These are phyloP conservation scores for Spergularia marina DNA, from an alignment of 148 eudicot genomes.

Conservation along the genomic window DNA sequence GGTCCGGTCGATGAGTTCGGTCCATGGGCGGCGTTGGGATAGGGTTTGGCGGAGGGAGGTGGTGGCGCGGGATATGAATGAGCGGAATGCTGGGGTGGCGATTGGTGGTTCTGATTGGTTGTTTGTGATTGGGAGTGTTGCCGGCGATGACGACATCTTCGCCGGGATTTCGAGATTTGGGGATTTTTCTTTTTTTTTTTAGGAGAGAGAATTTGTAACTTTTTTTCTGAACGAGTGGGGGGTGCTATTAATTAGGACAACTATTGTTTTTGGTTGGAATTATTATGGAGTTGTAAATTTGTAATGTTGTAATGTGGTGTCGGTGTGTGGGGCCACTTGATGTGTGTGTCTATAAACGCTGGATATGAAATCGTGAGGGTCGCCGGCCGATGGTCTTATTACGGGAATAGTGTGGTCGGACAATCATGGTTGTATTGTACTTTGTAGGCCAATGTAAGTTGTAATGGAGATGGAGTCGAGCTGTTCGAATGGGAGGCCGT, in stretches of 20 bases:
- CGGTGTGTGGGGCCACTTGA: neutral
- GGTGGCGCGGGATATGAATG: constrained; percentile 46
- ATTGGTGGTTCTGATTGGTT: constrained; percentile 37
- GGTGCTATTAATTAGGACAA: neutral
- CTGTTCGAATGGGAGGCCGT: no score
- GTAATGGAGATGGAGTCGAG: no score
- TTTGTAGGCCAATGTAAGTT: no score
- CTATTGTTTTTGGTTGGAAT: neutral
- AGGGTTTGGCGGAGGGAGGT: constrained; percentile 48
- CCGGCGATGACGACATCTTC: constrained; percentile 45
- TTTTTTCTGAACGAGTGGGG: neutral
- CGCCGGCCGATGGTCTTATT: no score
- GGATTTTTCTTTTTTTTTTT: no score
- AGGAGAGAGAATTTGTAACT: no score
- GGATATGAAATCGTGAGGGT: no score
- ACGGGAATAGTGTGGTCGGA: no score
- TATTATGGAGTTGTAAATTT: neutral
- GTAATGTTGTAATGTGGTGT: neutral
- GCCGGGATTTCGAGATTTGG: constrained; percentile 10
- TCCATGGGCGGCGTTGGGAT: constrained; percentile 75
- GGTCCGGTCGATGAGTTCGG: constrained; percentile 64
- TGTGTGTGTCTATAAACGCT: no score
- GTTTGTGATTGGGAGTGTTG: constrained; percentile 50
- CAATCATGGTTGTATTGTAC: no score
- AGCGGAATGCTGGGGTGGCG: constrained; percentile 57